Base-by-base conservation (phyloP, 345 rosid genomes). In the Gossypium sturtianum region DNA sequence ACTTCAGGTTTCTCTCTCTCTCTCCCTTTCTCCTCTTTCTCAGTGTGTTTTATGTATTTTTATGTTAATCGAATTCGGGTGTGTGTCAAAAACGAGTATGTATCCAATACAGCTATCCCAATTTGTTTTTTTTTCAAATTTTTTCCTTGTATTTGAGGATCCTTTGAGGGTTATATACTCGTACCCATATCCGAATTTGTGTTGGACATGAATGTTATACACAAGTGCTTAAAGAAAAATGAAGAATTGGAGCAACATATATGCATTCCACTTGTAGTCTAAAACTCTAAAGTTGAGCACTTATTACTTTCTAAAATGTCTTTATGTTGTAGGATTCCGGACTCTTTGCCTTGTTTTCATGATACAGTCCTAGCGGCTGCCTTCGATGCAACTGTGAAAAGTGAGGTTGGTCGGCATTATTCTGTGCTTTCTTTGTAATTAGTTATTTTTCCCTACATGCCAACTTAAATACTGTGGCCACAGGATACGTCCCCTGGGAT, bases 351-450 rank as follows among this genome's bases (percentile, higher is more conserved):
- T 73, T 79, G 83, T 79, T 85, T 95, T 82, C 92, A 91, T 67
- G 90, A 91, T 82, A 78, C 87, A 79, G 91, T 87, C 71, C 86
- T 95, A 76, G 91, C 90, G 44, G 91, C 93, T 65, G 90, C 91
- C 79, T 86, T 89, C 66, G 93, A 86, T 56, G 85, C 91, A 79
- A 70, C 90, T 53, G 71, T 79, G 61, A 84, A 81, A 79, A 82
- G 41, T 72, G 82, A 87, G 85, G 95, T 89, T 80, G 65, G 67
- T 48, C 23, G 29, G 71, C 43, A 41, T 71, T 77, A 43, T 66
- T 64, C 72, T 23, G 7, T 47, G 38, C 71, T 38, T 69, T 79
- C 23, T 19, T 22, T 51, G 17, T 23, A 9, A 44, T 44, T 6
- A 25, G 16, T 29, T 72, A 65, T 73, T 79, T 69, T n/a, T 52